phyloP scores from a whole-genome alignment of 75 land plant genomes.

The Pinus taeda region DNA sequence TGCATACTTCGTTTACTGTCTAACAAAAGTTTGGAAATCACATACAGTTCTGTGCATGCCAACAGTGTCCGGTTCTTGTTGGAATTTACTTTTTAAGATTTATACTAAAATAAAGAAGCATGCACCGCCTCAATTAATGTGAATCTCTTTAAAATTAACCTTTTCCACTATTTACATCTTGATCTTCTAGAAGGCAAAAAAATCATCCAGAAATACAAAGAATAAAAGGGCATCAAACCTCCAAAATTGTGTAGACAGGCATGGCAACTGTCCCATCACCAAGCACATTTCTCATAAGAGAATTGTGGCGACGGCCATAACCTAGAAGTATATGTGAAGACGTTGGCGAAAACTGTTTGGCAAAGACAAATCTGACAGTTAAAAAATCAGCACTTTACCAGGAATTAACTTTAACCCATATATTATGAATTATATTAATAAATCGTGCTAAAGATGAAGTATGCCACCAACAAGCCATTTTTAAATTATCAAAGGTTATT shows the following conservation, averaged over 20 bases:
- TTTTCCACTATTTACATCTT: not conserved
- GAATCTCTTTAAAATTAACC: not conserved
- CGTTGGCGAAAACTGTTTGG: constrained; percentile 89
- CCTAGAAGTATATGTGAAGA: constrained; percentile 87
- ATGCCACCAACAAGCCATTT: not conserved
- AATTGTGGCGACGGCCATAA: constrained; percentile 93
- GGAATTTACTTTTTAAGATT: not conserved
- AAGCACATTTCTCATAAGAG: constrained; percentile 81
- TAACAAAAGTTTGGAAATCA: not conserved
- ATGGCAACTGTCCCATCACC: constrained; percentile 80
- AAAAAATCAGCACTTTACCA: not conserved
- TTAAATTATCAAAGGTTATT: not conserved
- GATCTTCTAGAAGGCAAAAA: not conserved
- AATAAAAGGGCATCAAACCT: constrained; percentile 38
- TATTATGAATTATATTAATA: not conserved
- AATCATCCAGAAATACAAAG: not conserved
- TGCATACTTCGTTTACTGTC: too few relatives aligned
- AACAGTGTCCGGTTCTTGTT: not conserved
- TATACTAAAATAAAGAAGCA: not conserved
- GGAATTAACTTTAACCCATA: not conserved
- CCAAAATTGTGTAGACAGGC: constrained; percentile 85
- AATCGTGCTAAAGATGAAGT: not conserved
- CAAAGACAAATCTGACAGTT: not conserved
- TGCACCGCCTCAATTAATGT: not conserved
- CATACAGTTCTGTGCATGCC: not conserved